phyloP scores from a whole-genome alignment of 306 rosid genomes.

The Chamaecrista fasciculata region DNA sequence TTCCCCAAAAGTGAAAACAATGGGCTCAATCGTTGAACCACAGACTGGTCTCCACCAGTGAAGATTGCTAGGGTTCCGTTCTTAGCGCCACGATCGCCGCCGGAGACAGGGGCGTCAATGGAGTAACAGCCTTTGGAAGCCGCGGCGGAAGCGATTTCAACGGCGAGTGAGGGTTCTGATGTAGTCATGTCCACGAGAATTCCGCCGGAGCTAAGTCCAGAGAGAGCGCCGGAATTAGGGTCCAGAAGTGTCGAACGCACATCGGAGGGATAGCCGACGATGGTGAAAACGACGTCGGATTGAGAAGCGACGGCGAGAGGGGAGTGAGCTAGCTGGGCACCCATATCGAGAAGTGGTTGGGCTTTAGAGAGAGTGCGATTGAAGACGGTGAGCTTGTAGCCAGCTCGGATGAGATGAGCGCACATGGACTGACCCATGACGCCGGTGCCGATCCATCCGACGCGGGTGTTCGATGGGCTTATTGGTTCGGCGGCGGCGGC shows the following conservation, averaged over 20 bases:
- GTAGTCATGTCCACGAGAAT: constrained; percentile 91
- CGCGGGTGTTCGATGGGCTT: constrained; percentile 68
- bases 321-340: constrained; percentile 62
- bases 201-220: constrained; percentile 78
- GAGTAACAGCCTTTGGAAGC: constrained; percentile 50
- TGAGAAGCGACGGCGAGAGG: constrained; percentile 65
- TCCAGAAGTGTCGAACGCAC: constrained; percentile 83
- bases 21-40: constrained; percentile 35
- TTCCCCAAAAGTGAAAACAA: constrained; percentile 62
- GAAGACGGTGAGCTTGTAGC: constrained; percentile 84
- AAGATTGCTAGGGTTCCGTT: constrained; percentile 72
- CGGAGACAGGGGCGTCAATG: constrained; percentile 85
- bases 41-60: constrained; percentile 65
- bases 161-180: constrained; percentile 89
- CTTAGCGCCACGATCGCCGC: constrained; percentile 85
- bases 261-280: constrained; percentile 92
- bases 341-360: constrained; percentile 73
- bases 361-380: constrained; percentile 87
- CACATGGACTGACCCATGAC: constrained; percentile 93
- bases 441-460: constrained; percentile 98
- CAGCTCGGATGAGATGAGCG: constrained; percentile 76
- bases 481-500: constrained; percentile 35
- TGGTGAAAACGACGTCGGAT: constrained; percentile 85
- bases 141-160: constrained; percentile 59
- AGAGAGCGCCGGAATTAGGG: constrained; percentile 67